Percentiles rank a stretch among this genome's conserved stretches.
These are phyloP conservation scores for Lonicera japonica DNA, from an alignment of 129 eudicot genomes.

Conservation along the genomic window DNA sequence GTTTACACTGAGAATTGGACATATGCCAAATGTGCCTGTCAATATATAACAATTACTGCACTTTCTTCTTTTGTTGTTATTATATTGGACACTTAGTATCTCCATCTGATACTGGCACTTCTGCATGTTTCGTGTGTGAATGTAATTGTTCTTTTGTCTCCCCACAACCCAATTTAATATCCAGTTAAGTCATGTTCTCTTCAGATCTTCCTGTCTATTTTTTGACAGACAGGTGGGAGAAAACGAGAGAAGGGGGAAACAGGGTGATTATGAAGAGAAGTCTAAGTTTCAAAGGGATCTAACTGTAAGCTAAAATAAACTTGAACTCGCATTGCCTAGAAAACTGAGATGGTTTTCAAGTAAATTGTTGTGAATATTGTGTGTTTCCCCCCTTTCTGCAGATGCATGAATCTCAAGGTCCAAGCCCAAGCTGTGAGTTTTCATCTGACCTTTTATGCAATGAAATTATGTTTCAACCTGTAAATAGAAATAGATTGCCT, in stretches of 20 bases:
- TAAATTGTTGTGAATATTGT: background rate
- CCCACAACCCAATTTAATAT: background rate
- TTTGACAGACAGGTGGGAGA: slow-evolving; percentile 38
- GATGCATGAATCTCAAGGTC: slow-evolving; percentile 26
- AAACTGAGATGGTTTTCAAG: too few relatives aligned
- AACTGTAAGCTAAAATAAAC: slow-evolving; percentile 20
- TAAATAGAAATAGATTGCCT: background rate
- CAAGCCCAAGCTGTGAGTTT: slow-evolving; percentile 34
- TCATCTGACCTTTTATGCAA: background rate
- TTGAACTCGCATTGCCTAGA: too few relatives aligned
- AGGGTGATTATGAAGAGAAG: slow-evolving; percentile 7
- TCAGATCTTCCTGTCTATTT: background rate
- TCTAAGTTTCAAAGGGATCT: slow-evolving; percentile 17
- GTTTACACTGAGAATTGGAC: too few relatives aligned
- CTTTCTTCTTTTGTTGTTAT: background rate
- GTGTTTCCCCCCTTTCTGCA: slow-evolving; percentile 23
- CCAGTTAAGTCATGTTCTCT: slow-evolving; percentile 1
- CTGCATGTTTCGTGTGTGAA: background rate
- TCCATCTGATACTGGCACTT: background rate
- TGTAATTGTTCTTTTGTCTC: background rate
- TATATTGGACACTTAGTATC: background rate
- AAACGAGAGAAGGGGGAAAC: slow-evolving; percentile 16
- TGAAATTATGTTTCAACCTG: background rate
- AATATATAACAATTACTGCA: background rate
- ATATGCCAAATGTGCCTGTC: too few relatives aligned